phyloP scores from a whole-genome alignment of 805 yeast genomes.

The Candida nemodendra region DNA sequence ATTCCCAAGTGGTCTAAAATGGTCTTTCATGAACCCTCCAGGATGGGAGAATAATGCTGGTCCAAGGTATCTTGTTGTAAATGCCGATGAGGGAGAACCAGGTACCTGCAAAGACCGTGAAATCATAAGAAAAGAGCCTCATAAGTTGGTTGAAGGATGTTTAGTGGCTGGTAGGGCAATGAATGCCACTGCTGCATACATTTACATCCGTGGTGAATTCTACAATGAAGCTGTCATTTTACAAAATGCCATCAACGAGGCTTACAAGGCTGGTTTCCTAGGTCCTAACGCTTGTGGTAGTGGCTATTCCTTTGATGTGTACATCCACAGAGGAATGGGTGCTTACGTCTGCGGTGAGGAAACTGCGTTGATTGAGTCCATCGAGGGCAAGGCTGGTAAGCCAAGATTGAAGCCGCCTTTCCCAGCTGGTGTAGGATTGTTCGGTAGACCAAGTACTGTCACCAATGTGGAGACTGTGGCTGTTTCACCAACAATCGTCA shows the following conservation, averaged over 20 bases:
- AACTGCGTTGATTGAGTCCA: conserved; percentile 82
- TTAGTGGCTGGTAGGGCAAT: conserved; percentile 84
- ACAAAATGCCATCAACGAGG: conserved; percentile 84
- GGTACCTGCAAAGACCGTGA: conserved; percentile 94
- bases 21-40: conserved; percentile 95
- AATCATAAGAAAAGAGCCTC: conserved; percentile 88
- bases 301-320: conserved; percentile 81
- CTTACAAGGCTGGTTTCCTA: conserved; percentile 73
- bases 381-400: conserved; percentile 92
- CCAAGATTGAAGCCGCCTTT: conserved; percentile 93
- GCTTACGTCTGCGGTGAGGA: conserved; percentile 93
- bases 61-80: conserved; percentile 85
- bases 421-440: conserved; percentile 91
- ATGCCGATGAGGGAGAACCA: conserved; percentile 95
- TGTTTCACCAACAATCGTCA: conserved; percentile 84
- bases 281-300: conserved; percentile 88
- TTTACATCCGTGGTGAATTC: conserved; percentile 88
- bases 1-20: conserved; percentile 85
- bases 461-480: conserved; percentile 91
- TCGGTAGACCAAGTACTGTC: conserved; percentile 89
- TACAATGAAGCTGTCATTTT: conserved; percentile 73
- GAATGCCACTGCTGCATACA: conserved; percentile 92
- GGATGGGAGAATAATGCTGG: conserved; percentile 91
- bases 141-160: conserved; percentile 90
- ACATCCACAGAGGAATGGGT: conserved; percentile 89